Conservation (phyloP, 2,329 filamentous ascomycete species). For the Penicillium sp. region DNA sequence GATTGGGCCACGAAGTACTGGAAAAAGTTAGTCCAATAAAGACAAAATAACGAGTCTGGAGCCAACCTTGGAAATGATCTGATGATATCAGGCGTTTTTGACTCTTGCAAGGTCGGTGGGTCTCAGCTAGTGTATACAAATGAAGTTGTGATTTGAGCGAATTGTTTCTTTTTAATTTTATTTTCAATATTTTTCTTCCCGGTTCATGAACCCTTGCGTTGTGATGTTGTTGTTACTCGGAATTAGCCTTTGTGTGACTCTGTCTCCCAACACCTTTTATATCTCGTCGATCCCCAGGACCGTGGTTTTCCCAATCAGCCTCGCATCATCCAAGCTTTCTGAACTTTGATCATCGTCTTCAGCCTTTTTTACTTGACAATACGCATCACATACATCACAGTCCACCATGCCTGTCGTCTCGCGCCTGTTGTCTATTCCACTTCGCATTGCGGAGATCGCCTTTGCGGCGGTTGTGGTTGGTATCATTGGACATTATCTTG, state of each 20-base stretch:
- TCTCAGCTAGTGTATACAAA: neutral
- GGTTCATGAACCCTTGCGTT: slow-evolving; percentile 19
- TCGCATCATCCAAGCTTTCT: neutral
- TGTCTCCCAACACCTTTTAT: slow-evolving; percentile 11
- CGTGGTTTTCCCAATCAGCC: neutral
- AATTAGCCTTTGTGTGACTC: slow-evolving; percentile 15
- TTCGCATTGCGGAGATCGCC: slow-evolving; percentile 64
- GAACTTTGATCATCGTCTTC: neutral
- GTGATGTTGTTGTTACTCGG: slow-evolving; percentile 5
- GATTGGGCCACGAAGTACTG: slow-evolving; percentile 4
- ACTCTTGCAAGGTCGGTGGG: slow-evolving; percentile 6
- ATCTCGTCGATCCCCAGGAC: slow-evolving; percentile 5
- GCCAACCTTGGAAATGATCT: slow-evolving; percentile 4
- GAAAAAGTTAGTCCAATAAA: slow-evolving; percentile 11
- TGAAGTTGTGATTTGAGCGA: neutral
- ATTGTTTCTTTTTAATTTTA: neutral
- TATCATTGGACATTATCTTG: slow-evolving; percentile 66
- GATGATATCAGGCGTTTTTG: slow-evolving; percentile 14
- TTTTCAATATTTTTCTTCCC: neutral
- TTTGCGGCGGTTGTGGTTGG: slow-evolving; percentile 71
- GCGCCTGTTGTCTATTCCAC: slow-evolving; percentile 56
- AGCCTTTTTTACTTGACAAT: neutral
- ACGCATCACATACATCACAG: neutral
- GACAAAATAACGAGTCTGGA: neutral
- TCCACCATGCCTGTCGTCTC: slow-evolving; percentile 52